These are phyloP conservation scores for Dothistroma septosporum DNA, from an alignment of 2,329 filamentous ascomycete genomes.

Conservation along the genomic window DNA sequence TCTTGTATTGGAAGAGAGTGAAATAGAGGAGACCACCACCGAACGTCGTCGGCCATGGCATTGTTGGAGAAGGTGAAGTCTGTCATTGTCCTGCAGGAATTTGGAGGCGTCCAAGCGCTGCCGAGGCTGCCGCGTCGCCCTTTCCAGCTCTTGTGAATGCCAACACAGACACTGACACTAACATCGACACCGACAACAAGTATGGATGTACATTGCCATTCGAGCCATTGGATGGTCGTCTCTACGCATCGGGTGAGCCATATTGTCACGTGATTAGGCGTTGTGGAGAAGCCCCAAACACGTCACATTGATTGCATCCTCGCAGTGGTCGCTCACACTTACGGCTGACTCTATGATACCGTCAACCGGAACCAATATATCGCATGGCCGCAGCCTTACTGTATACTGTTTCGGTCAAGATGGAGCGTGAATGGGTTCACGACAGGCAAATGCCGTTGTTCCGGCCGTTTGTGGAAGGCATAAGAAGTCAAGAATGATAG, in stretches of 20 bases:
- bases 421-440: background rate
- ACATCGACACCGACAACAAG: background rate
- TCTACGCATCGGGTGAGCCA: background rate
- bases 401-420: background rate
- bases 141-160: no score
- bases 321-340: background rate
- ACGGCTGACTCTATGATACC: background rate
- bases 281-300: background rate
- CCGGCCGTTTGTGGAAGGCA: background rate
- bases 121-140: no score
- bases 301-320: background rate
- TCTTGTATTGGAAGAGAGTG: background rate
- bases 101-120: no score
- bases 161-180: background rate
- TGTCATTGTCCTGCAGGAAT: no score
- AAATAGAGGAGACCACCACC: background rate
- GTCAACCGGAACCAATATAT: background rate
- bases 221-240: no score
- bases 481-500: background rate
- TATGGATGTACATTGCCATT: background rate
- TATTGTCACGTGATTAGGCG: background rate
- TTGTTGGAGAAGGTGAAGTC: no score
- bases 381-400: background rate
- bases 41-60: no score
- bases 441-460: background rate